phyloP scores from a whole-genome alignment of 2,329 filamentous ascomycete species.

The Chaetomium strumarium region DNA sequence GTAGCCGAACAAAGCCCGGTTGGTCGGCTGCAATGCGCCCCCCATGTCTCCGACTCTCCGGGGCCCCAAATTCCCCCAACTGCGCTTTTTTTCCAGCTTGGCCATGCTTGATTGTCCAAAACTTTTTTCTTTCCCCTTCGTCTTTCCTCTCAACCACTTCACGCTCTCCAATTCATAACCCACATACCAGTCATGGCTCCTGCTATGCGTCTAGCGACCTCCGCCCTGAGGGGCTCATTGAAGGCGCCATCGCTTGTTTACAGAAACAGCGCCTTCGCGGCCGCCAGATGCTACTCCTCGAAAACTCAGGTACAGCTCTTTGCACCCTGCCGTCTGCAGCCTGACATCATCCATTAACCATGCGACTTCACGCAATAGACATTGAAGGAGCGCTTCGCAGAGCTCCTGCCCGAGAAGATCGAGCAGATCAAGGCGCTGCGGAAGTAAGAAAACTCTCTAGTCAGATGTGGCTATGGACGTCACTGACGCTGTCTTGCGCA shows the following conservation, averaged over 20 bases:
- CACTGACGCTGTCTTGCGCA: slow-evolving; percentile 24
- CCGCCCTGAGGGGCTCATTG: slow-evolving; percentile 73
- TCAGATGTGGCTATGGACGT: slow-evolving; percentile 5
- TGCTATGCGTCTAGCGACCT: slow-evolving; percentile 72
- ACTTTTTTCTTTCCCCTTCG: slow-evolving; percentile 31
- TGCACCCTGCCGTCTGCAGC: slow-evolving; percentile 13
- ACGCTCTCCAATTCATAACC: slow-evolving; percentile 31
- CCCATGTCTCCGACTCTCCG: slow-evolving; percentile 21
- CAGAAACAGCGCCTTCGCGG: slow-evolving; percentile 69
- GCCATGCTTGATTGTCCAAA: slow-evolving; percentile 25
- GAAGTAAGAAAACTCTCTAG: slow-evolving; percentile 59
- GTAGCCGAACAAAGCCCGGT: not conserved
- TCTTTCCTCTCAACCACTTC: slow-evolving; percentile 34
- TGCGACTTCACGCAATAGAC: slow-evolving; percentile 53
- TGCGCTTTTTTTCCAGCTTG: slow-evolving; percentile 32
- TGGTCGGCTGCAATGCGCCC: slow-evolving; percentile 7
- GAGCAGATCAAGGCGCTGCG: slow-evolving; percentile 98
- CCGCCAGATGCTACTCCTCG: slow-evolving; percentile 84
- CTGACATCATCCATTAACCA: slow-evolving; percentile 25
- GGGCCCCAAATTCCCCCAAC: slow-evolving; percentile 18
- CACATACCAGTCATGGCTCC: slow-evolving; percentile 63
- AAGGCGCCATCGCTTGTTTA: slow-evolving; percentile 61
- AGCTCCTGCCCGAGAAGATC: slow-evolving; percentile 90
- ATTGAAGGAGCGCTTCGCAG: slow-evolving; percentile 96
- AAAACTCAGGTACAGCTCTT: slow-evolving; percentile 69